Conservation (phyloP, 2,329 filamentous ascomycete species). For the Colletotrichum ledebouriae region DNA sequence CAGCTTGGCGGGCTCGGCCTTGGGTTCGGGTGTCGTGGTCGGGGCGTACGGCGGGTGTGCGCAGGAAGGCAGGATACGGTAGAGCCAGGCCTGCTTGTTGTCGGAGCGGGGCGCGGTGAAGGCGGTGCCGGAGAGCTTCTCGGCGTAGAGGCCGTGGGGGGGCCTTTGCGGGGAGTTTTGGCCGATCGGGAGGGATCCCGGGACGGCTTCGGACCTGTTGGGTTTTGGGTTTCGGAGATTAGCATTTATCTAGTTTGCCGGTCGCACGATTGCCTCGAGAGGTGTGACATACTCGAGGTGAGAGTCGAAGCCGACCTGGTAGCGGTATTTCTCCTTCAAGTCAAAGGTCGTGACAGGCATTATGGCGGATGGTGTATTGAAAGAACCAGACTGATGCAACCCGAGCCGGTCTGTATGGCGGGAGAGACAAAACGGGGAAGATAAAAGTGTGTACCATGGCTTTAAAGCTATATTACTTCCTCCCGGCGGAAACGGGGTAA, state of each 20-base stretch:
- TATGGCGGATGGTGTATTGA: slow-evolving; percentile 27
- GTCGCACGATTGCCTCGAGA: not conserved
- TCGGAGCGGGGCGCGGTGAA: slow-evolving; percentile 78
- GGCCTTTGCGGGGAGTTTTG: slow-evolving; percentile 88
- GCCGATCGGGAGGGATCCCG: slow-evolving; percentile 79
- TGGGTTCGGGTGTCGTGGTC: slow-evolving; percentile 50
- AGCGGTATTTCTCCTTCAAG: slow-evolving; percentile 73
- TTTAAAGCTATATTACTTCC: slow-evolving; percentile 5
- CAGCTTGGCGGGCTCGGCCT: slow-evolving; percentile 58
- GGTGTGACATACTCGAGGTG: slow-evolving; percentile 76
- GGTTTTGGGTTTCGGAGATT: not conserved
- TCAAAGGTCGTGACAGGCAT: slow-evolving; percentile 67
- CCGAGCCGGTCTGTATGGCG: not conserved
- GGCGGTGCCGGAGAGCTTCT: slow-evolving; percentile 80
- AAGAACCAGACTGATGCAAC: not conserved
- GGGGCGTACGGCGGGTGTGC: slow-evolving; percentile 69
- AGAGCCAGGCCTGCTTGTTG: slow-evolving; percentile 80
- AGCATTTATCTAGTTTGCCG: not conserved
- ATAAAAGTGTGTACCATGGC: not conserved
- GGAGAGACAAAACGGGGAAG: not conserved
- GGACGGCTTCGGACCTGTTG: slow-evolving; percentile 79
- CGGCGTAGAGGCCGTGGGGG: slow-evolving; percentile 83
- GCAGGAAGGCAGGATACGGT: slow-evolving; percentile 76
- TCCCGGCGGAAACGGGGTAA: slow-evolving; percentile 3
- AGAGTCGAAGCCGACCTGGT: slow-evolving; percentile 82